Evolutionary conservation across 176 grass and related monocot species (phyloP), one percentile per base, ranked within the genome.

Genomic region (Echinochloa phyllopogon): DNA sequence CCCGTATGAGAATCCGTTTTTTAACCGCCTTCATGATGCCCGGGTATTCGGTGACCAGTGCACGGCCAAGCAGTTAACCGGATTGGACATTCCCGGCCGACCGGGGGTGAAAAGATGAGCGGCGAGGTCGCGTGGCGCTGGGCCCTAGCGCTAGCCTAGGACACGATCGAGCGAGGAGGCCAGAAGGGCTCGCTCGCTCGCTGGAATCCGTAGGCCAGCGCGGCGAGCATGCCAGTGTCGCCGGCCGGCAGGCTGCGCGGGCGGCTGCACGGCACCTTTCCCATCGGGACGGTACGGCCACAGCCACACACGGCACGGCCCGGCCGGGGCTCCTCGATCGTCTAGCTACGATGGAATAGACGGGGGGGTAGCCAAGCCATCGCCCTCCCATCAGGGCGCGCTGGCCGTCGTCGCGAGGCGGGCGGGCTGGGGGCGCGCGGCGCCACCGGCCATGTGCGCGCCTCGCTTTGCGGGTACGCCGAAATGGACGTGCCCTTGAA

Each of bases 401-500:
- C 50, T 52, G 16, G 50, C 50, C 50, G 42, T 6, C 52, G 59
- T 23, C 69, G 53, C 68, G 66, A 47, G 65, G 10, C 18, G 23
- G 45, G 7, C 72, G 49, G 13, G 51, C 51, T 4, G 24, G 25
- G 12, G 24, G 10, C 60, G 24, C 5, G 11, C 24, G 10, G 8
- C 4, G 11, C 4, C 62, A 29, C 60, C 40, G 64, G 58, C 69
- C 87, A 89, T 85, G 87, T 85, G 87, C 87, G 36, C 45, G 20
- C 82, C 69, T 85, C 18, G 87, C 82, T 59, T 39, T 37, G 67
- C 24, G 66, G 52, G 67, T 59, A 59, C 8, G 65, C 69, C 57
- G 57, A 20, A 3, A 13, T 52, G 76, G 43, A 79, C 59, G 77
- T 65, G 76, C 43, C 43, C 77, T 65, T 50, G 41, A 65, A 65